Base-by-base conservation (phyloP, 371 early-diverging fungal species). In the Syncephalastrum sp. region DNA sequence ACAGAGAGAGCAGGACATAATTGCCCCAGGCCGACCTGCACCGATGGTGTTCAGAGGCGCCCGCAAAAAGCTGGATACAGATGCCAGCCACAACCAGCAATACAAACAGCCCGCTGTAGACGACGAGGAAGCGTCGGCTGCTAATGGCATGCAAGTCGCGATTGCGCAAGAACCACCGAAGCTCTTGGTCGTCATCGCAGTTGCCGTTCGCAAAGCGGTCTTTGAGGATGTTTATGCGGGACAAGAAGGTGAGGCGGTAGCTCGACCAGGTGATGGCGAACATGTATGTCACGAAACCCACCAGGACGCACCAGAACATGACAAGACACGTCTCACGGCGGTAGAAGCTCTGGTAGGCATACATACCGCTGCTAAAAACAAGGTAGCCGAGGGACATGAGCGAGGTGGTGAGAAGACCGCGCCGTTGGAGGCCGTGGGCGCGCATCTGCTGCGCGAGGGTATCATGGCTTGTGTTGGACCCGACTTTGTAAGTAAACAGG, bases 251-350 rank as follows among this genome's bases (percentile, higher is more conserved):
- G 7, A 74, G 56, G 0, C 75, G 46, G 17, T 64, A 58, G 1
- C 69, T 58, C 17, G 64, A 50, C 48, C 61, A 55, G 10, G 55
- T 47, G 6, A 70, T 46, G 3, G 69, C 57, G 59, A 55, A 68
- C 5, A 67, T 63, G 69, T 69, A 74, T 0, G 67, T 68, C 27
- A 67, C 68, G 19, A 61, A 66, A 13, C 75, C 75, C 15, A 67
- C 17, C 16, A 64, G 10, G 0, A 56, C 42, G 3, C 69, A 69
- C 67, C 69, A 74, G 0, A 68, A 49, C 5, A 65, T n/a, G 3
- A 69, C 7, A 15, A 68, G 47, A 24, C 75, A 74, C 0, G 62
- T 50, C 17, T 56, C 41, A 1, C 10, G 23, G 0, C 16, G n/a
- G 21, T 50, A 42, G 6, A 66, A 54, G 7, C 58, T 16, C 50